A percentile compares a stretch with the other conserved stretches of the same genome.
Evolutionary conservation across 192 early-diverging fungal species (phyloP).

Genomic region (Spizellomyces punctatus): DNA sequence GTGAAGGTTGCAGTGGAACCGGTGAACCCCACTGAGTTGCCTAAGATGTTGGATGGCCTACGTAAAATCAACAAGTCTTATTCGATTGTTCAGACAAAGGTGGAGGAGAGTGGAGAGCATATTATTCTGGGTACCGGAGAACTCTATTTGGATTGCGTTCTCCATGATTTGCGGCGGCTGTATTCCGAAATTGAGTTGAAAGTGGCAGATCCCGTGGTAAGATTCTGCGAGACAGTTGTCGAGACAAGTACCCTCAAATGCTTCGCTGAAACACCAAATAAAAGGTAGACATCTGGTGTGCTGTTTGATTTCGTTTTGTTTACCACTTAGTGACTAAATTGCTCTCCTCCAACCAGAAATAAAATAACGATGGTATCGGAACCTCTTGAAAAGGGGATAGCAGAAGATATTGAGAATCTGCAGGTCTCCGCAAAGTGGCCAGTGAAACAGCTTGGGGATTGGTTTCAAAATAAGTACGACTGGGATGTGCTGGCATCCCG

Average conservation of each 20-base stretch:
- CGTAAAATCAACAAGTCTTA: constrained; percentile 96
- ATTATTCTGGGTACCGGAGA: constrained; percentile 94
- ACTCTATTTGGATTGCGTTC: constrained; percentile 92
- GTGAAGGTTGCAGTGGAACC: constrained; percentile 97
- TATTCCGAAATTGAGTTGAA: constrained; percentile 98
- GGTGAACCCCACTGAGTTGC: constrained; percentile 95
- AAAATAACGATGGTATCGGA: constrained; percentile 95
- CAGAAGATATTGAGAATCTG: constrained; percentile 87
- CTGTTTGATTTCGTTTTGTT: neutral
- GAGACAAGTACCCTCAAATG: constrained; percentile 94
- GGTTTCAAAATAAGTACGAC: constrained; percentile 82
- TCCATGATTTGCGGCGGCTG: constrained; percentile 92
- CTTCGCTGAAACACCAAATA: constrained; percentile 98
- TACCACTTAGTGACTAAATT: neutral
- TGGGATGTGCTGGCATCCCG: constrained; percentile 95
- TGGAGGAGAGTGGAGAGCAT: constrained; percentile 98
- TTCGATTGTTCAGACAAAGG: constrained; percentile 82
- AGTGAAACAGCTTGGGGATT: constrained; percentile 67
- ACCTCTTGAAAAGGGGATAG: constrained; percentile 88
- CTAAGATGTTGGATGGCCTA: constrained; percentile 96
- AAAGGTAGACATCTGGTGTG: constrained; percentile 62
- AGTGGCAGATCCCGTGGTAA: constrained; percentile 96
- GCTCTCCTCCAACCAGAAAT: constrained; percentile 61
- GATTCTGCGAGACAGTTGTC: constrained; percentile 93
- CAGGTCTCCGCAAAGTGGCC: constrained; percentile 76